Percentiles rank a stretch among this genome's conserved stretches.
These are phyloP conservation scores for Candida saitoana DNA, from an alignment of 805 yeast genomes.

Conservation along the genomic window DNA sequence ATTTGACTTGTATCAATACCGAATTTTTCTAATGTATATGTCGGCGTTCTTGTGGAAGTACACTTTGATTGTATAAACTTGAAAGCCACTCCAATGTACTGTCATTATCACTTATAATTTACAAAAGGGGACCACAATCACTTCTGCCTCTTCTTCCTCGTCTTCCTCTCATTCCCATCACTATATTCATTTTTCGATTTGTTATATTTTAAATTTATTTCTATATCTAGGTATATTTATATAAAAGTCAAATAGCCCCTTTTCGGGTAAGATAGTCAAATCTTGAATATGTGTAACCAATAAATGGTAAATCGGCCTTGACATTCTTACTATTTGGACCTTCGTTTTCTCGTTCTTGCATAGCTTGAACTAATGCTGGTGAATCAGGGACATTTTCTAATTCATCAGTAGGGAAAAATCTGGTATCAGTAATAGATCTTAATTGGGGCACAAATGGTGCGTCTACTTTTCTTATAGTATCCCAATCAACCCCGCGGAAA, in stretches of 20 bases:
- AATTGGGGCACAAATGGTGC: constrained; percentile 94
- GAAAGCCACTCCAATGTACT: too few relatives aligned
- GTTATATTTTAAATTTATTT: too few relatives aligned
- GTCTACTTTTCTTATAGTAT: constrained; percentile 75
- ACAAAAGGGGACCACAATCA: too few relatives aligned
- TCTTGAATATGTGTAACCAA: constrained; percentile 94
- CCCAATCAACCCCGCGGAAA: constrained; percentile 96
- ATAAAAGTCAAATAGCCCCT: constrained; percentile 37
- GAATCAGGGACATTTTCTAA: constrained; percentile 91
- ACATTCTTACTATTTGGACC: constrained; percentile 44
- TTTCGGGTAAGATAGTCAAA: constrained; percentile 87
- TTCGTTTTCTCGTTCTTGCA: constrained; percentile 56
- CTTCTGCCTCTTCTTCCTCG: too few relatives aligned
- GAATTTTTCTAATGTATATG: too few relatives aligned
- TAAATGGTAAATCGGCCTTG: constrained; percentile 91
- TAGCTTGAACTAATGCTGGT: constrained; percentile 56
- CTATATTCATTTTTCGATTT: too few relatives aligned
- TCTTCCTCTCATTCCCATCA: too few relatives aligned
- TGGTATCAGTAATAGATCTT: constrained; percentile 88
- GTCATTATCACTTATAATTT: too few relatives aligned
- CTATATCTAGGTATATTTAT: background rate
- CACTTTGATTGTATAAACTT: too few relatives aligned
- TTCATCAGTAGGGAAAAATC: constrained; percentile 98
- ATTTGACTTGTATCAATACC: too few relatives aligned
- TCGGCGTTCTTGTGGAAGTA: too few relatives aligned